Evolutionary conservation across 306 rosid genomes (phyloP), one percentile per base, ranked within the genome.

Genomic region (Parietaria judaica): DNA sequence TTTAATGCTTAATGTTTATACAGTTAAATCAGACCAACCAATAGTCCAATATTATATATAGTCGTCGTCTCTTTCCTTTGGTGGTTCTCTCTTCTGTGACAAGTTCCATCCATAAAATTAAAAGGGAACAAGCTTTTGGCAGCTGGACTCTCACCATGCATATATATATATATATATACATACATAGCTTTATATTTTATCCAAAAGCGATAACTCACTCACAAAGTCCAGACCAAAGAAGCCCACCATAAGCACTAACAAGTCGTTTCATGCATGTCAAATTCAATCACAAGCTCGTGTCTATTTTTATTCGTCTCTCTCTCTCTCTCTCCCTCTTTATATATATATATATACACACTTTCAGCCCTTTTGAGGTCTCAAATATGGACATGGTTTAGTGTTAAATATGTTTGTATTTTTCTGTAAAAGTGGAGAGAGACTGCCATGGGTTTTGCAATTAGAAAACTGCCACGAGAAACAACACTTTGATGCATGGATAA

Each of bases 321-420:
- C 81, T 38, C 58, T 56, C 72, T 71, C 48, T 39, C 44, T 39
- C 44, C 7, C 44, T 39, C 31, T 23, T 23, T 23, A 23, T 23
- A 23, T 23, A 23, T 23, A 23, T 23, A 23, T 1, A 23, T 1
- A 23, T 1, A 23, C 31, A 23, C 73, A 55, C 95, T 90, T 90
- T 90, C 95, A 84, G 78, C 94, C 80, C 95, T 90, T 90, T 90
- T 79, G 76, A 84, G 88, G 84, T 50, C 57, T n/a, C 76, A 41
- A 1, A 23, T 23, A 23, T 23, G 31, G 31, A 23, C 31, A 23
- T 23, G 31, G 31, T 23, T 23, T 23, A 23, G 31, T 23, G 31
- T 23, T 23, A 23, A 23, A 23, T 77, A 67, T n/a, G 36, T 62
- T 70, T 70, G 46, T 63, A 45, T 43, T 13, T 46, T 69, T 61